Evolutionary conservation across 441 rosid genomes (phyloP).

Genomic region (Arabidopsis hybrid): DNA sequence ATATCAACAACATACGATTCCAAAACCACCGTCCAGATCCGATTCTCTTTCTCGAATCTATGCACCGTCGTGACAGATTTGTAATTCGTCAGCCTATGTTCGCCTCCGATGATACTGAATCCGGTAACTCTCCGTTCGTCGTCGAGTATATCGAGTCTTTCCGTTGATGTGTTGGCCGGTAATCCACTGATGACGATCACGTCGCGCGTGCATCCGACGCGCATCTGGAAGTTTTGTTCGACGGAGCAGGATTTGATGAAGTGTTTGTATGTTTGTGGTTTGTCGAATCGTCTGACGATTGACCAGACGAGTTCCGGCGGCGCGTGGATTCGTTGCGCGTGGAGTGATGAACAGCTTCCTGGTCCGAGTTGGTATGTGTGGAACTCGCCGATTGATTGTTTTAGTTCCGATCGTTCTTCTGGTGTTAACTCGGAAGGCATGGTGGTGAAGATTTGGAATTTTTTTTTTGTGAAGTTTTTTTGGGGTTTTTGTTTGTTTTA

Average conservation of each 20-base stretch:
- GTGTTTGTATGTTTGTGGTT: constrained; percentile 78
- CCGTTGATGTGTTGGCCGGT: constrained; percentile 79
- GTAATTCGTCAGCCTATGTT: constrained; percentile 57
- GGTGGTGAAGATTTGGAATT: too few relatives aligned
- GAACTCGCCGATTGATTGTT: constrained; percentile 51
- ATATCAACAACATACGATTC: constrained; percentile 56
- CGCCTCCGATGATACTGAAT: constrained; percentile 76
- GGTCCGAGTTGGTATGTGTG: constrained; percentile 60
- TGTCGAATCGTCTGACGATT: constrained; percentile 67
- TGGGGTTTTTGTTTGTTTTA: neutral
- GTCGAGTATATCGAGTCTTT: constrained; percentile 74
- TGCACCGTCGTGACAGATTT: constrained; percentile 54
- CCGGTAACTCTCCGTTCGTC: constrained; percentile 65
- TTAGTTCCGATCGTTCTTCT: constrained; percentile 53
- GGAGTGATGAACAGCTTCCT: constrained; percentile 65
- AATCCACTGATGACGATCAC: constrained; percentile 76
- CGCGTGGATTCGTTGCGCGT: constrained; percentile 64
- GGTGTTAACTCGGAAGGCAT: constrained; percentile 58
- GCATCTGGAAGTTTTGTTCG: constrained; percentile 50
- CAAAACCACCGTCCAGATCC: constrained; percentile 50
- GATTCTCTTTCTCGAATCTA: constrained; percentile 39
- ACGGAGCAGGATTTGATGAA: constrained; percentile 75
- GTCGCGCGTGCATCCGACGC: constrained; percentile 71
- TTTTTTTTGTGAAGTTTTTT: neutral
- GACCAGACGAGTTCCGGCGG: constrained; percentile 74